phyloP scores from a whole-genome alignment of 352 stramenopile species.

The Globisporangium splendens region DNA sequence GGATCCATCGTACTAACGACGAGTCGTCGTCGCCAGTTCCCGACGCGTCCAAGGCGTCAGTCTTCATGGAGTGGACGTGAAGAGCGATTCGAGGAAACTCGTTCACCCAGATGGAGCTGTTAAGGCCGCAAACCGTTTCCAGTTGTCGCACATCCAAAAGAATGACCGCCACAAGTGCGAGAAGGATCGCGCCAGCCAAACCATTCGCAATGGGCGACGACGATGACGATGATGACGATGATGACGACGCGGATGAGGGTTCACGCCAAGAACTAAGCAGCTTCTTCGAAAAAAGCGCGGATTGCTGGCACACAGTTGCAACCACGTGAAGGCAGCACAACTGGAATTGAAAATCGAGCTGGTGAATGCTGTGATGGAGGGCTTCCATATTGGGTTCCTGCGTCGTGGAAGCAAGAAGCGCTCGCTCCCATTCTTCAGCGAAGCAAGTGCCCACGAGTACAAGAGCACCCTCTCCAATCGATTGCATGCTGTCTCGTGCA shows the following conservation, averaged over 20 bases:
- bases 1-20: not conserved
- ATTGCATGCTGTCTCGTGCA: not conserved
- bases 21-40: not conserved
- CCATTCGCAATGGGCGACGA: not conserved
- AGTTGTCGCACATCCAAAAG: conserved; percentile 4
- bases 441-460: conserved; percentile 7
- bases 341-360: conserved; percentile 18
- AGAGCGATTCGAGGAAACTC: conserved; percentile 16
- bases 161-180: conserved; percentile 15
- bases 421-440: not conserved
- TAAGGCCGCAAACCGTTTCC: conserved; percentile 14
- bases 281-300: conserved; percentile 1
- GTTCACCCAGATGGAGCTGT: conserved; percentile 37
- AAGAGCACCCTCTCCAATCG: not conserved
- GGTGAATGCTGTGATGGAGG: too few species aligned
- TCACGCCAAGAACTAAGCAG: conserved; percentile 7
- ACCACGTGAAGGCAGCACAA: conserved; percentile 23
- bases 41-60: not conserved
- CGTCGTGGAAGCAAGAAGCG: not conserved
- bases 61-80: conserved; percentile 7
- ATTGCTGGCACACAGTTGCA: conserved; percentile 10
- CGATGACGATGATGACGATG: too few species aligned
- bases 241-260: not conserved
- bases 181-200: conserved; percentile 14
- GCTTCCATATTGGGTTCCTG: not conserved